These are phyloP conservation scores for Colletotrichum camelliae DNA, from an alignment of 2,329 filamentous ascomycete genomes.

Conservation along the genomic window DNA sequence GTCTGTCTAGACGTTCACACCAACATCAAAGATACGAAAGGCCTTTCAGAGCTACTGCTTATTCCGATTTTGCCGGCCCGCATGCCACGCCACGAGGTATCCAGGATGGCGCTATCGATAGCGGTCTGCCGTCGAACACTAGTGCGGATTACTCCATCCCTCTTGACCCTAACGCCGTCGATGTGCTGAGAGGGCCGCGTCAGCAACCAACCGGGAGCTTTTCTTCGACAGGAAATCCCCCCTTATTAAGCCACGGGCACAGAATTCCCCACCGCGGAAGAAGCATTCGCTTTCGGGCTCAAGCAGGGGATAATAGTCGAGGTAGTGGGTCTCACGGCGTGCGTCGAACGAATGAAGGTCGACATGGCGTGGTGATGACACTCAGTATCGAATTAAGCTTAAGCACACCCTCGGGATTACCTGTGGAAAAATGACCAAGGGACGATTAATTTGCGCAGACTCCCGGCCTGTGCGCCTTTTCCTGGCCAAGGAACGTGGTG, in stretches of 20 bases:
- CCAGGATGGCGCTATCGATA: conserved; percentile 19
- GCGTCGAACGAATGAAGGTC: conserved; percentile 14
- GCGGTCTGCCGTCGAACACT: conserved; percentile 5
- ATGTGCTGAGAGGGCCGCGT: conserved; percentile 12
- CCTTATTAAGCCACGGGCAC: background rate
- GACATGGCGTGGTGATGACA: conserved; percentile 16
- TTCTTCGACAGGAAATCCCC: background rate
- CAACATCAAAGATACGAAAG: background rate
- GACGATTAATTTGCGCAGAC: background rate
- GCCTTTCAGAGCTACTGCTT: background rate
- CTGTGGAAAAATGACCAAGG: background rate
- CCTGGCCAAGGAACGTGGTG: background rate
- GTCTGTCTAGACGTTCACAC: background rate
- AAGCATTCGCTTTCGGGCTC: conserved; percentile 11
- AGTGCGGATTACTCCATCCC: background rate
- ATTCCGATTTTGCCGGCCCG: conserved; percentile 13
- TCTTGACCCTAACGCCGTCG: background rate
- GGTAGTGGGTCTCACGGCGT: background rate
- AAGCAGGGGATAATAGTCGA: background rate
- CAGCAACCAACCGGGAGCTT: conserved; percentile 1
- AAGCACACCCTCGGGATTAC: conserved; percentile 20
- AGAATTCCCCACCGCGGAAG: background rate
- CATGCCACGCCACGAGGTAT: conserved; percentile 13
- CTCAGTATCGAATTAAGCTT: conserved; percentile 22
- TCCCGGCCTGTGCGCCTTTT: background rate